phyloP scores from a whole-genome alignment of 2,329 filamentous ascomycete genomes.

The Diaporthe nobilis region DNA sequence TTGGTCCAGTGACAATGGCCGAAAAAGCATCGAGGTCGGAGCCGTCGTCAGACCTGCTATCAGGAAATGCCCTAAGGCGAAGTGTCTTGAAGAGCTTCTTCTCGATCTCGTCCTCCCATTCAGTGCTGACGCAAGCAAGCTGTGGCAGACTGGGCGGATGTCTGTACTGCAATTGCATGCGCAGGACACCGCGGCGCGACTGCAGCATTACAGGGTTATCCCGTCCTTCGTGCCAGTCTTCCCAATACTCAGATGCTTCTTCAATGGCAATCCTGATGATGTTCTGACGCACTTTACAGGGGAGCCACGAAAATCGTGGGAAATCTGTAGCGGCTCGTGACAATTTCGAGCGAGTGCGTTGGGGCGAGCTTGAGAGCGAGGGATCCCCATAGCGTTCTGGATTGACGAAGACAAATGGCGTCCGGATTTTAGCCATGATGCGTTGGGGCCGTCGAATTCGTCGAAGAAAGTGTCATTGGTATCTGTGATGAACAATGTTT shows the following conservation, averaged over 20 bases:
- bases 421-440: not conserved
- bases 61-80: not conserved
- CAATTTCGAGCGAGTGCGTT: too few relatives aligned
- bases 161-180: not conserved
- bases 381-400: not conserved
- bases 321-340: too few relatives aligned
- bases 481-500: not conserved
- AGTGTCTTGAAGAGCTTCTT: not conserved
- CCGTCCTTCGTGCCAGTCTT: not conserved
- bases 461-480: not conserved
- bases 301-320: too few relatives aligned
- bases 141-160: not conserved
- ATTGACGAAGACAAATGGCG: not conserved
- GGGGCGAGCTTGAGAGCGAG: not conserved
- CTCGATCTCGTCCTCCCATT: not conserved
- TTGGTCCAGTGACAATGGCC: not conserved
- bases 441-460: not conserved
- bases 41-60: too few relatives aligned
- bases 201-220: not conserved
- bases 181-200: not conserved
- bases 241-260: fast-evolving
- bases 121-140: not conserved
- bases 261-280: not conserved
- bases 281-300: too few relatives aligned
- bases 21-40: not conserved